phyloP scores from a whole-genome alignment of 2,329 filamentous ascomycete genomes.

The Thelonectria blattea region DNA sequence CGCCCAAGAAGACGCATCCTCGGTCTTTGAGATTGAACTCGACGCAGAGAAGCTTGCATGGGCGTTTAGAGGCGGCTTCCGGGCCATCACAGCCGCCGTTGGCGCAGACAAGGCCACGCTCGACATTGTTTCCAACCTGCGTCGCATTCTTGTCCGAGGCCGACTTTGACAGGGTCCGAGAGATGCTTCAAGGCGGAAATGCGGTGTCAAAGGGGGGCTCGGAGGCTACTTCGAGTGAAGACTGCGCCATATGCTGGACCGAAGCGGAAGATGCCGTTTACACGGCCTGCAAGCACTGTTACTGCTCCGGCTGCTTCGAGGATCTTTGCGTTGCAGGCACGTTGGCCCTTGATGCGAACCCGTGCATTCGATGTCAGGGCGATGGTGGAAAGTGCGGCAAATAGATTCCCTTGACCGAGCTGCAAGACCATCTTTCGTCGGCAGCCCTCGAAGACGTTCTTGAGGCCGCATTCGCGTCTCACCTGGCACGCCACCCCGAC shows the following conservation, averaged over 20 bases:
- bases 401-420: constrained; percentile 17
- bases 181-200: neutral
- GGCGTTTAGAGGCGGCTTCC: constrained; percentile 43
- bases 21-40: neutral
- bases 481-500: constrained; percentile 42
- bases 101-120: constrained; percentile 40
- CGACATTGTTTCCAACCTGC: constrained; percentile 38
- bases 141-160: constrained; percentile 38
- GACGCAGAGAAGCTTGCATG: constrained; percentile 33
- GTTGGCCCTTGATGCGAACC: neutral
- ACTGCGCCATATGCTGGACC: constrained; percentile 42
- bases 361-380: neutral
- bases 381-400: neutral
- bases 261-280: constrained; percentile 44
- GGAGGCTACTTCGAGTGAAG: neutral
- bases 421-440: constrained; percentile 40
- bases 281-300: constrained; percentile 48
- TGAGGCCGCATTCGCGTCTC: constrained; percentile 43
- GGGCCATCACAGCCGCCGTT: constrained; percentile 33
- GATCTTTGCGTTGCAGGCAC: constrained; percentile 12
- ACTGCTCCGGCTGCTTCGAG: constrained; percentile 51
- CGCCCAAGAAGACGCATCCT: neutral
- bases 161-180: neutral
- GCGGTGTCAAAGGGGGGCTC: constrained; percentile 33
- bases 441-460: constrained; percentile 46